Base-by-base conservation (phyloP, 371 early-diverging fungal species). In the Mortierella sp. region DNA sequence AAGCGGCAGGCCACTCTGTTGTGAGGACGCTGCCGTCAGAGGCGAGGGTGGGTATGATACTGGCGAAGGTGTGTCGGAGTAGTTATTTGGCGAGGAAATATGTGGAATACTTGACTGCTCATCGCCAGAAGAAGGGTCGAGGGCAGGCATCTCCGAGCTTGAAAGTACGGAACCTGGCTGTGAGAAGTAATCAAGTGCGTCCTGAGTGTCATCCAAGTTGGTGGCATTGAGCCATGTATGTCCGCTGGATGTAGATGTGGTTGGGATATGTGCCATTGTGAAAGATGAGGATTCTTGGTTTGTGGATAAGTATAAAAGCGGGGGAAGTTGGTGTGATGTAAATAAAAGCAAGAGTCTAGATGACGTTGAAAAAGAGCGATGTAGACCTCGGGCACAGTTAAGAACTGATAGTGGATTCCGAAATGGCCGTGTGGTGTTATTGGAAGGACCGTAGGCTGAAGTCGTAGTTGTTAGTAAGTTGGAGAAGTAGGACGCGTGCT, bases 31-130 rank as follows among this genome's bases (percentile, higher is more conserved):
- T 1, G 53, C 23, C 47, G 34, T 30, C 12, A 31, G 44, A 15
- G 62, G 70, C 21, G 70, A 62, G 0, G 62, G 57, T n/a, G 62
- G 51, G 44, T 50, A 69, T n/a, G 62, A 48, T 4, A 44, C 44
- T 15, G 62, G 62, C 1, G 70, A 70, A 8, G 70, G 54, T 9
- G 70, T 56, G 5, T 52, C 50, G 21, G 63, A 52, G 48, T 39
- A 51, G 39, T n/a, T 50, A 39, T 55, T 54, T 3, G 68, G 53
- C n/a, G 60, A 55, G 1, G 68, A 60, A 3, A 39, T 28, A 7
- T 58, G 57, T 15, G 47, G 50, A 12, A 56, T 30, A 41, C 12
- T 26, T 39, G 49, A 27, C 14, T 51, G 53, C 14, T 64, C 60
- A 26, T 59, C 51, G 27, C 50, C 34, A 7, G 56, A 56, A 6